These are phyloP conservation scores for Hibiscus tridactylites DNA, from an alignment of 345 rosid genomes.

Conservation along the genomic window DNA sequence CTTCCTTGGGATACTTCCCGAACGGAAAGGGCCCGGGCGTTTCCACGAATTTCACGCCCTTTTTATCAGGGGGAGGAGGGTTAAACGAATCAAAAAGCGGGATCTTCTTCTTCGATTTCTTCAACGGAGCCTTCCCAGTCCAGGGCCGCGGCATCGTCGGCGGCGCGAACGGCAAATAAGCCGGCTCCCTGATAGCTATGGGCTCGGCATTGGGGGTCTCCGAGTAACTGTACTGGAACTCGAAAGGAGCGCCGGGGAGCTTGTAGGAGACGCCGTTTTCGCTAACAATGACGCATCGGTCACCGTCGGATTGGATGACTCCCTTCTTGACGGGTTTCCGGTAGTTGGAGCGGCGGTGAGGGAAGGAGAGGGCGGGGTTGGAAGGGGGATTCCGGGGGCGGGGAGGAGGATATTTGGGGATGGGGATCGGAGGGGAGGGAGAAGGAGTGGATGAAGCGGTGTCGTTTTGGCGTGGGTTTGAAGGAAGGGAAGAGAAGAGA, in stretches of 20 bases:
- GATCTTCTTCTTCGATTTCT: slow-evolving; percentile 65
- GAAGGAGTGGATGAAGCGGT: slow-evolving; percentile 13
- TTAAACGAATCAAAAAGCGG: slow-evolving; percentile 69
- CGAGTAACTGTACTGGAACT: slow-evolving; percentile 87
- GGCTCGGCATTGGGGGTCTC: slow-evolving; percentile 83
- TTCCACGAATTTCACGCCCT: slow-evolving; percentile 60
- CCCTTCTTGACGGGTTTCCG: slow-evolving; percentile 63
- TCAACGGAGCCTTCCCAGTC: slow-evolving; percentile 97
- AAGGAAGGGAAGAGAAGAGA: slow-evolving; percentile 74
- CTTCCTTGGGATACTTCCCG: slow-evolving; percentile 64
- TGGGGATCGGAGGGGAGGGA: slow-evolving; percentile 54
- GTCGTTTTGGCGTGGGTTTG: slow-evolving; percentile 35
- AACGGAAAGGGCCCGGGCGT: slow-evolving; percentile 58
- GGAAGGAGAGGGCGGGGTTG: slow-evolving; percentile 62
- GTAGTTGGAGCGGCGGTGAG: slow-evolving; percentile 60
- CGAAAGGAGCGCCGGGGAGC: slow-evolving; percentile 91
- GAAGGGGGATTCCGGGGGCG: slow-evolving; percentile 23
- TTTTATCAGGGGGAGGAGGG: slow-evolving; percentile 52
- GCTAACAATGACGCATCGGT: slow-evolving; percentile 59
- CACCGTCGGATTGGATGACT: slow-evolving; percentile 57
- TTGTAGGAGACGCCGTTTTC: slow-evolving; percentile 81
- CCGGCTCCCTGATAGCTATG: slow-evolving; percentile 84
- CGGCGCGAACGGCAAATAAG: slow-evolving; percentile 85
- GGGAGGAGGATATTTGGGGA: slow-evolving; percentile 65
- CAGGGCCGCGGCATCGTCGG: slow-evolving; percentile 95